Conservation (phyloP, 2,329 filamentous ascomycete species). For the Epichloe scottii region DNA sequence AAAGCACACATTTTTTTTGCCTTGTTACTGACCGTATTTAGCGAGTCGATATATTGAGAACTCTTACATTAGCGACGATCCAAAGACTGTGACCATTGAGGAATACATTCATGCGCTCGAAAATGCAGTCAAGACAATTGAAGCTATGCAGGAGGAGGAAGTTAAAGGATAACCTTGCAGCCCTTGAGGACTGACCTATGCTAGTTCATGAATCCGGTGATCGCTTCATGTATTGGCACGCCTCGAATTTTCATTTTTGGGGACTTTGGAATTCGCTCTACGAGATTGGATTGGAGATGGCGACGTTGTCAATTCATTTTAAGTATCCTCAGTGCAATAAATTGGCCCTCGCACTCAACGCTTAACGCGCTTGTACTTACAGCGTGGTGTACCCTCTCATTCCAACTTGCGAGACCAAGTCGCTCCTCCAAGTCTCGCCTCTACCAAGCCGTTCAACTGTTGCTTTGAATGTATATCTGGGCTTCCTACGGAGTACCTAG, state of each 20-base stretch:
- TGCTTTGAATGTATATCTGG: conserved; percentile 27
- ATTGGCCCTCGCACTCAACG: conserved; percentile 9
- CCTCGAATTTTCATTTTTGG: not conserved
- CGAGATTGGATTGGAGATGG: no score
- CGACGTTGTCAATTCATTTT: no score
- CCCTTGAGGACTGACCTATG: not conserved
- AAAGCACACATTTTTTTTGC: not conserved
- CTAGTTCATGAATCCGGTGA: no score
- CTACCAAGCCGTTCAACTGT: conserved; percentile 20
- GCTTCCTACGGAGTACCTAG: conserved; percentile 31
- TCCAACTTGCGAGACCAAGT: conserved; percentile 25
- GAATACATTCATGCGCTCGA: not conserved
- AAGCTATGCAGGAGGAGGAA: not conserved
- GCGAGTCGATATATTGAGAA: not conserved
- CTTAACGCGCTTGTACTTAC: conserved; percentile 27
- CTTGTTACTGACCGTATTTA: not conserved
- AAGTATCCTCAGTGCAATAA: no score
- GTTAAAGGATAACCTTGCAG: not conserved
- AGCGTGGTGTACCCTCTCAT: conserved; percentile 33
- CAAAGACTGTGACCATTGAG: not conserved
- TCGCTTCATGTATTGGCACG: not conserved
- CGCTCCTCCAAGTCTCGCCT: conserved; percentile 27
- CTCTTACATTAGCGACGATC: not conserved
- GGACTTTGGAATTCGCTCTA: no score
- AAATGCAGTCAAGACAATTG: not conserved